Conservation (phyloP, 345 rosid species). For the Pugionium dolabratum region DNA sequence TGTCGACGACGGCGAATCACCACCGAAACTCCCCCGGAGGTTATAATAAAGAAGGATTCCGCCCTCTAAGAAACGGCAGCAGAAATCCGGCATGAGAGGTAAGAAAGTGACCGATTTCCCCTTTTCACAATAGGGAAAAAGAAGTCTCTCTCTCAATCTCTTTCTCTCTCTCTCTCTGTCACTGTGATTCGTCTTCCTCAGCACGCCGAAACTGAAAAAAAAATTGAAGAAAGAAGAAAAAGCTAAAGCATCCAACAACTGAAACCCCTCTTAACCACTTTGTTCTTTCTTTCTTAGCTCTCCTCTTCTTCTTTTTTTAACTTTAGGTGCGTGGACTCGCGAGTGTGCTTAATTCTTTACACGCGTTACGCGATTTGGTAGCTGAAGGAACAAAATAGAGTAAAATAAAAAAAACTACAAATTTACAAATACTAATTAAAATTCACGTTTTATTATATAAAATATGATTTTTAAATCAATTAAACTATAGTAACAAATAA, state of each 20-base stretch:
- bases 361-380: constrained; percentile 42
- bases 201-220: constrained; percentile 37
- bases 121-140: neutral
- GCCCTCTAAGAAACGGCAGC: constrained; percentile 33
- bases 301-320: neutral
- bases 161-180: neutral
- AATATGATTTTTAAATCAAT: too few species aligned
- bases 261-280: constrained; percentile 41
- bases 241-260: constrained; percentile 39
- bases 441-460: too few species aligned
- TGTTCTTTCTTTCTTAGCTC: constrained; percentile 27
- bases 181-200: constrained; percentile 34
- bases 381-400: neutral
- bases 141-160: neutral
- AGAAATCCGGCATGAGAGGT: constrained; percentile 31
- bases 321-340: constrained; percentile 38
- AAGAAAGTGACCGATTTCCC: constrained; percentile 16
- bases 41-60: constrained; percentile 11
- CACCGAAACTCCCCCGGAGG: constrained; percentile 24
- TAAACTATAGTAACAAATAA: too few species aligned
- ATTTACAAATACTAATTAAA: too few species aligned
- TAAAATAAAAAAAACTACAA: too few species aligned
- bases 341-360: constrained; percentile 13
- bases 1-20: constrained; percentile 22
- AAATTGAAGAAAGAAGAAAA: neutral